Conservation (phyloP, 225 moss, liverwort and hornwort species). For the Bryum argenteum region DNA sequence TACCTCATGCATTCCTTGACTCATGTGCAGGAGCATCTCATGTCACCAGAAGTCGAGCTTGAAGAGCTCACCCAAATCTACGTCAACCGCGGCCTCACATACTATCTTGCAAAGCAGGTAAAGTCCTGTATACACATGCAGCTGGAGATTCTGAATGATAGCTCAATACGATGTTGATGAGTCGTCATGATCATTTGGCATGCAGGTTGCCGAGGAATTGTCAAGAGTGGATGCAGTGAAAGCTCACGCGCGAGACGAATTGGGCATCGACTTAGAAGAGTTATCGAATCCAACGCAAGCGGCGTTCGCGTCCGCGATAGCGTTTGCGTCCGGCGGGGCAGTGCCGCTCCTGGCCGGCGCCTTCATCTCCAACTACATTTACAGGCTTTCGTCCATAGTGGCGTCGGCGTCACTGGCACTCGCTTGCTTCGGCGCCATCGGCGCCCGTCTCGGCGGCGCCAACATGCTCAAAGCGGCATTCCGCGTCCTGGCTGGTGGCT, state of each 20-base stretch:
- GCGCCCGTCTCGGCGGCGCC: slow-evolving; percentile 57
- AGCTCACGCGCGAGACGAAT: slow-evolving; percentile 56
- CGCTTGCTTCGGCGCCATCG: slow-evolving; percentile 47
- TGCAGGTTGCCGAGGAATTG: slow-evolving; percentile 55
- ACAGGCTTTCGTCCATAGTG: slow-evolving; percentile 42
- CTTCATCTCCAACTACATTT: slow-evolving; percentile 42
- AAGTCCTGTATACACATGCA: too few species aligned
- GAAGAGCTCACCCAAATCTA: slow-evolving; percentile 62
- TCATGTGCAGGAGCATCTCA: slow-evolving; percentile 45
- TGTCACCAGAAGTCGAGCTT: slow-evolving; percentile 37
- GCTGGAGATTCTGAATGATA: too few species aligned
- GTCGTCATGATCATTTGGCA: too few species aligned
- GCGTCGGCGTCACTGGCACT: slow-evolving; percentile 41
- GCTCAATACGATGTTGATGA: too few species aligned
- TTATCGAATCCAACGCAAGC: slow-evolving; percentile 57
- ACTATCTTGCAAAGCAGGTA: slow-evolving; percentile 60
- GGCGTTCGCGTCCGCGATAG: slow-evolving; percentile 49
- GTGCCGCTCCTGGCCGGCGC: slow-evolving; percentile 58
- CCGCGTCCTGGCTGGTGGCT: slow-evolving; percentile 50
- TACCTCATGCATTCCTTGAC: not conserved
- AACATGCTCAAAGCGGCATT: slow-evolving; percentile 47
- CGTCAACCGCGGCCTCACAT: slow-evolving; percentile 51
- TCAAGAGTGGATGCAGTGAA: slow-evolving; percentile 41
- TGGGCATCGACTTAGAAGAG: slow-evolving; percentile 56
- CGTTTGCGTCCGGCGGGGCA: slow-evolving; percentile 46